A percentile compares a stretch with the other conserved stretches of the same genome.
phyloP scores from a whole-genome alignment of 2,329 filamentous ascomycete genomes.

The Pseudocercospora crystallina region DNA sequence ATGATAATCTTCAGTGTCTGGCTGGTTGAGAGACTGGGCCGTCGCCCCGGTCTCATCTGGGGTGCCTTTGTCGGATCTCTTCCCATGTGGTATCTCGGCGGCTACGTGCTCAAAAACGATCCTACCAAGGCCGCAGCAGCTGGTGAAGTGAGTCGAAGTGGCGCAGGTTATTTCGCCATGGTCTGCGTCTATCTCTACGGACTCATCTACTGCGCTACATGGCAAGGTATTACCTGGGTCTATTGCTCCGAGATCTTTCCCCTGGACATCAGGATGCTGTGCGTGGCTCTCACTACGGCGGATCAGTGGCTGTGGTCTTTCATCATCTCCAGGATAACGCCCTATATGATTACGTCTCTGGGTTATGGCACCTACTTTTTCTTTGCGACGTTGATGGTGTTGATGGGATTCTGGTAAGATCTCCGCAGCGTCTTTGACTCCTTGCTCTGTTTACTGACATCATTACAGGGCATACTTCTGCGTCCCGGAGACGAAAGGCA shows the following conservation, averaged over 20 bases:
- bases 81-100: constrained; percentile 52
- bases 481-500: constrained; percentile 69
- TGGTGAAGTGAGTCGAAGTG: constrained; percentile 45
- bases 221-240: constrained; percentile 38
- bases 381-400: constrained; percentile 32
- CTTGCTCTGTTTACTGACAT: not conserved
- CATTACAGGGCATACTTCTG: constrained; percentile 56
- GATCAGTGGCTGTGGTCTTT: constrained; percentile 42
- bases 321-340: constrained; percentile 41
- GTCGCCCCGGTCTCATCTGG: constrained; percentile 46
- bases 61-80: constrained; percentile 50
- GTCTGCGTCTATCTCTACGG: constrained; percentile 58
- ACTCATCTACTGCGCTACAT: constrained; percentile 51
- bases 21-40: constrained; percentile 42
- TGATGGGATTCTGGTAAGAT: constrained; percentile 58
- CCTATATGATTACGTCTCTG: constrained; percentile 35
- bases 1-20: constrained; percentile 43
- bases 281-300: constrained; percentile 40
- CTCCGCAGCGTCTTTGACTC: not conserved
- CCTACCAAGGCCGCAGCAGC: constrained; percentile 47
- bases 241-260: constrained; percentile 53
- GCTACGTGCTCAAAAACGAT: constrained; percentile 55
- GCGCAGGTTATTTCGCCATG: constrained; percentile 54
- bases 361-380: constrained; percentile 43
- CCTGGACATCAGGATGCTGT: constrained; percentile 42